Conservation (phyloP, 225 moss, liverwort and hornwort genomes). For the Ulota crispa region DNA sequence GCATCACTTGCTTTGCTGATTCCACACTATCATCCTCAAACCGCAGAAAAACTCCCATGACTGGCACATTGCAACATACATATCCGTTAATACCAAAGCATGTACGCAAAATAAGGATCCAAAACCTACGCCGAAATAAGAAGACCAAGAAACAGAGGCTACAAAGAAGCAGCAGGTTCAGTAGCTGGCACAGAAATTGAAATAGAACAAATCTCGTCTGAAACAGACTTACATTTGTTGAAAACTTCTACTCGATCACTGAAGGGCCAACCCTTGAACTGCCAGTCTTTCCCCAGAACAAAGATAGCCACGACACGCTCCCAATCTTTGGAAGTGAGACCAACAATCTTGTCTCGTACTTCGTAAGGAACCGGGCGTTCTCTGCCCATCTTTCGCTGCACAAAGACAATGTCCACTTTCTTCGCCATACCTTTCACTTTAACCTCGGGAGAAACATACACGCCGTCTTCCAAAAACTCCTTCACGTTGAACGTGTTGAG, state of each 20-base stretch:
- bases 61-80: slow-evolving; percentile 42
- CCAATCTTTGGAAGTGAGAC: slow-evolving; percentile 90
- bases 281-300: slow-evolving; percentile 98
- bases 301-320: slow-evolving; percentile 94
- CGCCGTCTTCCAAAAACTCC: slow-evolving; percentile 88
- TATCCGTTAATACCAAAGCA: slow-evolving; percentile 2
- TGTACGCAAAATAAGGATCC: slow-evolving; percentile 2
- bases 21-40: slow-evolving; percentile 99
- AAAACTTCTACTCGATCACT: slow-evolving; percentile 95
- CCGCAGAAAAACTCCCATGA: slow-evolving; percentile 86
- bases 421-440: slow-evolving; percentile 71
- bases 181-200: neutral
- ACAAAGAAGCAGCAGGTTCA: neutral
- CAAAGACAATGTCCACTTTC: slow-evolving; percentile 75
- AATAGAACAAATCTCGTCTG: slow-evolving; percentile 2
- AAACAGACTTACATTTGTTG: slow-evolving; percentile 73
- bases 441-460: slow-evolving; percentile 77
- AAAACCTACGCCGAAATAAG: neutral
- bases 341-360: slow-evolving; percentile 79
- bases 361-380: slow-evolving; percentile 91
- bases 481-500: slow-evolving; percentile 95
- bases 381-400: slow-evolving; percentile 90
- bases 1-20: slow-evolving; percentile 92
- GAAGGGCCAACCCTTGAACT: slow-evolving; percentile 99
- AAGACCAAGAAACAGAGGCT: neutral